A percentile compares a stretch with the other conserved stretches of the same genome.
These are phyloP conservation scores for Gynostemma pentaphyllum DNA, from an alignment of 306 rosid species.

Conservation along the genomic window DNA sequence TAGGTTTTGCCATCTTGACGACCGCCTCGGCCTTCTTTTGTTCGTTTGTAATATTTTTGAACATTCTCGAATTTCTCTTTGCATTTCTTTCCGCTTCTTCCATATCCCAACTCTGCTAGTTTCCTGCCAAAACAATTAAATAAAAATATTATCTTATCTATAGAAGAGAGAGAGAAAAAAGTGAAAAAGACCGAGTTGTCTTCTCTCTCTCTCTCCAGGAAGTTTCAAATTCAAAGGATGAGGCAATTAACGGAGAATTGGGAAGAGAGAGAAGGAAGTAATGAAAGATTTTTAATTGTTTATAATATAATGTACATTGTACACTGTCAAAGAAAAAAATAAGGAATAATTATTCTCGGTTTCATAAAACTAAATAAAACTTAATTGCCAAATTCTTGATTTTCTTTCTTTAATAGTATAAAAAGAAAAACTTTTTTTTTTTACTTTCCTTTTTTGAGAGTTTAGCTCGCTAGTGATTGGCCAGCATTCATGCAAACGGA, in stretches of 20 bases:
- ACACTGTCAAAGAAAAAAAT: neutral
- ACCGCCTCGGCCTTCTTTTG: conserved; percentile 41
- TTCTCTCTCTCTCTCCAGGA: neutral
- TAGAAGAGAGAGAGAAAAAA: neutral
- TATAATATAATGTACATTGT: neutral
- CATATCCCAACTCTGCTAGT: conserved; percentile 27
- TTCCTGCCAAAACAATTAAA: conserved; percentile 21
- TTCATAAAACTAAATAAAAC: conserved; percentile 1
- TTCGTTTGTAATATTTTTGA: conserved; percentile 34
- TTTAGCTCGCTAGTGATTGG: conserved; percentile 6
- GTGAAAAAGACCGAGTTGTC: neutral
- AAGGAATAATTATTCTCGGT: conserved; percentile 19
- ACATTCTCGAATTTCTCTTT: conserved; percentile 44
- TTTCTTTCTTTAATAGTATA: neutral
- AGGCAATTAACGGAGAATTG: too few species aligned
- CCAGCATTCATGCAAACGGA: conserved; percentile 22
- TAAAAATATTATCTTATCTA: neutral
- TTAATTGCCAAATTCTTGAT: neutral
- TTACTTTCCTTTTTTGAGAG: neutral
- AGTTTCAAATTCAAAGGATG: neutral
- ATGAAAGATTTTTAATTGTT: too few species aligned
- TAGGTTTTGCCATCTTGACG: conserved; percentile 43
- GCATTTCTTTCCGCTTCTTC: conserved; percentile 35
- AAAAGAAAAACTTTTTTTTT: neutral
- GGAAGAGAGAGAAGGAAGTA: neutral